Percentiles rank a stretch among this genome's conserved stretches.
Conservation (phyloP, 2,329 filamentous ascomycete species). For the Aotearoamyces nothofagi region DNA sequence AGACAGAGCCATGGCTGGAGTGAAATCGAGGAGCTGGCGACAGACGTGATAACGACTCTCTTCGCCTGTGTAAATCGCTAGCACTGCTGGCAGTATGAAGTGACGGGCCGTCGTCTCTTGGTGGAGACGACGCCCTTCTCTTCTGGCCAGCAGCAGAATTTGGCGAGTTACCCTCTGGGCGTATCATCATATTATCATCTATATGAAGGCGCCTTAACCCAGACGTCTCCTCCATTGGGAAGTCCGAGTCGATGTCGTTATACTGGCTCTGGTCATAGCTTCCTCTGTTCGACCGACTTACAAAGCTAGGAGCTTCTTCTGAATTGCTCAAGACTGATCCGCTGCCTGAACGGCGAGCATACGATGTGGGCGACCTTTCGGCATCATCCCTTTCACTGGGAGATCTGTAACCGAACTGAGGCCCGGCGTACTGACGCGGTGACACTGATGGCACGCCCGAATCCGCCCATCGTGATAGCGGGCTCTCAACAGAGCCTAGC, state of each 20-base stretch:
- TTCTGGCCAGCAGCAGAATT: constrained; percentile 36
- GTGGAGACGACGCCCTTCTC: constrained; percentile 45
- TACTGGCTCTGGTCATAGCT: constrained; percentile 43
- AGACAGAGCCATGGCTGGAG: constrained; percentile 43
- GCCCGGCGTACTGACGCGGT: too few species aligned
- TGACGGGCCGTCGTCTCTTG: constrained; percentile 30
- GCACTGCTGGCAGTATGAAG: constrained; percentile 18
- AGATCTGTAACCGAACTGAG: constrained; percentile 15
- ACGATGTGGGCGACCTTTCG: constrained; percentile 16
- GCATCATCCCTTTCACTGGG: constrained; percentile 16
- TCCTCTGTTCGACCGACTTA: constrained; percentile 37
- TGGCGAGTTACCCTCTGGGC: constrained; percentile 15
- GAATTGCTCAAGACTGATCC: constrained; percentile 22
- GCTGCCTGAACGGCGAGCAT: constrained; percentile 28
- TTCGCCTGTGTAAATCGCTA: constrained; percentile 19
- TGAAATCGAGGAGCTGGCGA: constrained; percentile 38
- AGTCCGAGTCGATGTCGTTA: constrained; percentile 23
- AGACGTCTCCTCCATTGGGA: constrained; percentile 34
- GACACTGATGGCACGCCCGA: too few species aligned
- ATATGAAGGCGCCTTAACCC: constrained; percentile 33
- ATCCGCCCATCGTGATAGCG: constrained; percentile 16
- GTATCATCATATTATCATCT: constrained; percentile 28
- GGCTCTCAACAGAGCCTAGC: constrained; percentile 15
- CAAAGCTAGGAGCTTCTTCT: constrained; percentile 33
- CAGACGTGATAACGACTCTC: constrained; percentile 35